phyloP scores from a whole-genome alignment of 108 stramenopile species.

The Pseudonitzschia pungens region DNA sequence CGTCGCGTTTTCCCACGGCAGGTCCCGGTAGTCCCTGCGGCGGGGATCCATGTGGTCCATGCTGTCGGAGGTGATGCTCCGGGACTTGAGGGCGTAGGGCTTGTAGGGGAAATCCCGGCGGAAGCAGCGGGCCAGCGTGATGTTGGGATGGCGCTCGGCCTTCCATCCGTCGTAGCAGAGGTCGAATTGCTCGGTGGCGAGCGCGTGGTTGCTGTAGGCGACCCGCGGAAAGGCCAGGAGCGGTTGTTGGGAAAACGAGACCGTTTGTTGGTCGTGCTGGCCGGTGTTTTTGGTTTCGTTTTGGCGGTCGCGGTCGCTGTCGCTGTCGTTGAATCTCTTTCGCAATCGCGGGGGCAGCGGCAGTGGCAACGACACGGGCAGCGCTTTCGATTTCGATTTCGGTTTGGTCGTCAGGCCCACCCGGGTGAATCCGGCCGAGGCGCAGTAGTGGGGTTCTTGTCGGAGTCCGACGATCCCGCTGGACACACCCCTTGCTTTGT shows the following conservation, averaged over 20 bases:
- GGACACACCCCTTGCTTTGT: not conserved
- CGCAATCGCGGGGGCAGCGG: not conserved
- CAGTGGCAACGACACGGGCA: too few species aligned
- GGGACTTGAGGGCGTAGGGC: conserved; percentile 1
- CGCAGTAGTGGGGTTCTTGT: conserved; percentile 11
- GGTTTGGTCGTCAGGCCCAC: conserved; percentile 8
- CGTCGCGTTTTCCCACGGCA: conserved; percentile 4
- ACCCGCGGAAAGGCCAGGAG: conserved; percentile 2
- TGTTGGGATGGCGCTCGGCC: not conserved
- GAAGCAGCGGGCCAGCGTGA: not conserved
- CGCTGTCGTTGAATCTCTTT: not conserved
- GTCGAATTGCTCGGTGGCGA: conserved; percentile 5
- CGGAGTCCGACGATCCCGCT: conserved; percentile 5
- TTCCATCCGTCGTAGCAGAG: not conserved
- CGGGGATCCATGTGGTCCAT: conserved; percentile 19
- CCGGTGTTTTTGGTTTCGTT: too few species aligned
- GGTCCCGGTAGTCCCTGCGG: conserved; percentile 8
- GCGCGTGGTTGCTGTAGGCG: conserved; percentile 18
- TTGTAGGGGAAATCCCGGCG: not conserved
- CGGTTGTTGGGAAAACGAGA: too few species aligned
- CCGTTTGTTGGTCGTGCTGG: too few species aligned
- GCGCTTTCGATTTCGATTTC: too few species aligned
- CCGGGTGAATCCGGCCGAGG: conserved; percentile 18
- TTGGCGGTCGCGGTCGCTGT: not conserved
- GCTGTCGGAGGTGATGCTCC: conserved; percentile 13